Evolutionary conservation across 331 rosid species (phyloP).

Genomic region (Arachis monticola): DNA sequence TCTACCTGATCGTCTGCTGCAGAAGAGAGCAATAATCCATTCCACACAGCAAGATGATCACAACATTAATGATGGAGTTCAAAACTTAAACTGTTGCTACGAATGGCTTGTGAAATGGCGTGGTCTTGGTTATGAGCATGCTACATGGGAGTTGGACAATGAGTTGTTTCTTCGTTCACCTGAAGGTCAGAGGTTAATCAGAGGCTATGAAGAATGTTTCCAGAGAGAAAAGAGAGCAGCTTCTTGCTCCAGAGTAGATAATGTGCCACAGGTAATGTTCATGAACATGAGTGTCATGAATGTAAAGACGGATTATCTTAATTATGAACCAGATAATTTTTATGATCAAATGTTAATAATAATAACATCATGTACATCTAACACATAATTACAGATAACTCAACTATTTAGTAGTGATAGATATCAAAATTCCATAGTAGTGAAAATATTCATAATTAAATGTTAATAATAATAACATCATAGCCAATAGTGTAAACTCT

Average conservation of each 20-base stretch:
- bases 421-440: conserved; percentile 6
- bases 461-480: background rate
- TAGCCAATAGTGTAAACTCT: background rate
- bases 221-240: conserved; percentile 46
- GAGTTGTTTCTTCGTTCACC: conserved; percentile 51
- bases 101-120: conserved; percentile 87
- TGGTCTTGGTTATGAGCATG: conserved; percentile 66
- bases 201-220: conserved; percentile 56
- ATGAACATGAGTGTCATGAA: background rate
- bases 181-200: conserved; percentile 55
- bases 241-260: conserved; percentile 40
- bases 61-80: conserved; percentile 41
- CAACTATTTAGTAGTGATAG: background rate
- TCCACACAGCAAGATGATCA: conserved; percentile 41
- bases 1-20: conserved; percentile 69
- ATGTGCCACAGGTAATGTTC: conserved; percentile 41
- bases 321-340: conserved; percentile 12
- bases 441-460: conserved; percentile 8
- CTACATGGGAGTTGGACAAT: conserved; percentile 77
- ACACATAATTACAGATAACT: background rate
- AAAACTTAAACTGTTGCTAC: conserved; percentile 39
- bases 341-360: conserved; percentile 14
- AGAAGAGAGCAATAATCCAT: conserved; percentile 51
- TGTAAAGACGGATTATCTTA: background rate
- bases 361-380: conserved; percentile 1